A percentile compares a stretch with the other conserved stretches of the same genome.
phyloP scores from a whole-genome alignment of 1,284 basidiomycete genomes.

The Puccinia hordei region DNA sequence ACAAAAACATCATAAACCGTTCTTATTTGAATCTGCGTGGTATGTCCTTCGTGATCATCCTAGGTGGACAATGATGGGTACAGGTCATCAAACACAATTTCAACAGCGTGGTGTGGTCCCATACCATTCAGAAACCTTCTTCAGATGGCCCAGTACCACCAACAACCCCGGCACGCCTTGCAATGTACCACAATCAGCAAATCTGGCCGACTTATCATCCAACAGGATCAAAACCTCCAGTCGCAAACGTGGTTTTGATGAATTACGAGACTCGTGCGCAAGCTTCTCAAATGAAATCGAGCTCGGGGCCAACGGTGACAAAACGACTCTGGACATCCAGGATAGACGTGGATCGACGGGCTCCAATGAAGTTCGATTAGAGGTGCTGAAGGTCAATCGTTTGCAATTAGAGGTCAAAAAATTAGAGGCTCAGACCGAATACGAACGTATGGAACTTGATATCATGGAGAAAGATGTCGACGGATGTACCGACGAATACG shows the following conservation, averaged over 20 bases:
- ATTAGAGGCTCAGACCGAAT: not conserved
- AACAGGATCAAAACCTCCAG: no score
- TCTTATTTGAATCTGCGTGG: not conserved
- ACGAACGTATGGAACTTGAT: not conserved
- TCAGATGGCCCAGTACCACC: no score
- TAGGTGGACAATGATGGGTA: not conserved
- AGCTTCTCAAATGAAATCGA: no score
- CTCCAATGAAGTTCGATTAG: not conserved
- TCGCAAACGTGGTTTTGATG: no score
- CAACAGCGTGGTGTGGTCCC: no score
- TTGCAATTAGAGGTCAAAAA: not conserved
- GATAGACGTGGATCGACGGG: not conserved
- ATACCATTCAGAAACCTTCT: no score
- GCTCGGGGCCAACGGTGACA: no score
- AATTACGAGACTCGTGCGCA: no score
- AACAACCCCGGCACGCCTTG: no score
- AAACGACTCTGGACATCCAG: not conserved
- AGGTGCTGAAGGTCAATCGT: not conserved
- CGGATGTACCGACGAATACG: not conserved
- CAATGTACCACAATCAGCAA: no score
- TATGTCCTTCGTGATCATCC: conserved; percentile 13
- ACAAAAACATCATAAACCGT: not conserved
- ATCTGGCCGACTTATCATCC: no score
- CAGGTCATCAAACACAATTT: not conserved
- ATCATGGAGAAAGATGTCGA: not conserved